Evolutionary conservation across 129 eudicot genomes (phyloP), one percentile per base, ranked within the genome.

Genomic region (Saposhnikovia divaricata): DNA sequence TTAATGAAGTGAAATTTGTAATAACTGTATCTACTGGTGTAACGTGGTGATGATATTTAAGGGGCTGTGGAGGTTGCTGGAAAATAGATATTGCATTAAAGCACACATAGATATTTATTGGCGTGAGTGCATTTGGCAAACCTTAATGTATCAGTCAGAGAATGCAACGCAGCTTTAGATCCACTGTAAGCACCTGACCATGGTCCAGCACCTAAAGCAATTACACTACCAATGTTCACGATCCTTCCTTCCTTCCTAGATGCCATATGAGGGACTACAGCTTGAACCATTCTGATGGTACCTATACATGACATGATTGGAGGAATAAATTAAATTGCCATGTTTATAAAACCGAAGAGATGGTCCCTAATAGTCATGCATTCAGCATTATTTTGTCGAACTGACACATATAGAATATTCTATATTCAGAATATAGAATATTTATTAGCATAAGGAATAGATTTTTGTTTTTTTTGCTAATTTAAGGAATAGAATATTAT

Each of bases 221-320:
- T 84, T 69, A 90, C 84, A 77, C 98, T 94, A 76, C 98, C 98
- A 65, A 92, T 34, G 81, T 94, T 94, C 14, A 92, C 97, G 69
- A 94, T 92, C 83, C 89, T 94, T 46, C 98, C 98, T 78, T 92
- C 89, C 85, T 88, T 94, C 81, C 98, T 90, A 45, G 89, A 89
- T 77, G 89, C 92, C 98, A 94, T 92, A 85, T 92, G 93, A 74
- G 98, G 97, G 27, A 90, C 97, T 51, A 90, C 97, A 72, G 97
- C 92, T 87, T 94, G 98, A 37, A 94, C 88, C 87, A 94, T 69
- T 81, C 98, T 89, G 86, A 94, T 45, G 72, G 92, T n/a, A 76
- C 98, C 98, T 94, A 83, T 71, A 81, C 25, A 57, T 45, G 39
- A 53, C 6, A 77, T 40, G 21, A 25, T 44, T n/a, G 31, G 14